phyloP scores from a whole-genome alignment of 352 stramenopile genomes.

The Aphanomyces euteiches region DNA sequence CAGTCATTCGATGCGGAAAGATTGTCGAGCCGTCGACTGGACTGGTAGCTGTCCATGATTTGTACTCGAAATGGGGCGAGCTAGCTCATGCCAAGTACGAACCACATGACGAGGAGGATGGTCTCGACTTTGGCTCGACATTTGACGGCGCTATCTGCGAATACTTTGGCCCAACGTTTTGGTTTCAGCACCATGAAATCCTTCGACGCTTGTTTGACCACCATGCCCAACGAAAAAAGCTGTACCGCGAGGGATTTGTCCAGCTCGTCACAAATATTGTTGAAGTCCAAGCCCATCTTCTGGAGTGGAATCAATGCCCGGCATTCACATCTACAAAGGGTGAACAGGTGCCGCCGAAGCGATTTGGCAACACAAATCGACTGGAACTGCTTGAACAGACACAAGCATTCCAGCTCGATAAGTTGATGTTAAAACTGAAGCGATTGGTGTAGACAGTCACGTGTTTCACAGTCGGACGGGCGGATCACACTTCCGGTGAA shows the following conservation, averaged over 20 bases:
- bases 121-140: slow-evolving; percentile 54
- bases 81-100: slow-evolving; percentile 43
- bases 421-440: slow-evolving; percentile 44
- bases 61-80: slow-evolving; percentile 57
- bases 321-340: slow-evolving; percentile 29
- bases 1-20: slow-evolving; percentile 40
- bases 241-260: slow-evolving; percentile 46
- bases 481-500: not conserved
- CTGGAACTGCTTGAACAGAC: slow-evolving; percentile 45
- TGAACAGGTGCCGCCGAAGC: not conserved
- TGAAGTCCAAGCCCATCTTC: slow-evolving; percentile 43
- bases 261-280: slow-evolving; percentile 60
- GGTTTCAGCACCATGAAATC: slow-evolving; percentile 47
- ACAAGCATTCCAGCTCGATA: slow-evolving; percentile 45
- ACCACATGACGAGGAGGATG: slow-evolving; percentile 41
- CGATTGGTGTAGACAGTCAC: slow-evolving; percentile 27
- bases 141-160: slow-evolving; percentile 50
- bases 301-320: slow-evolving; percentile 50
- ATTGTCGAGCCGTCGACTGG: slow-evolving; percentile 43
- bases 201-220: slow-evolving; percentile 45
- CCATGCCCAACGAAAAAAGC: slow-evolving; percentile 34
- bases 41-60: slow-evolving; percentile 43
- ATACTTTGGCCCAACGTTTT: slow-evolving; percentile 53
- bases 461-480: not conserved
- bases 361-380: slow-evolving; percentile 10